Percentiles rank a stretch among this genome's conserved stretches.
phyloP scores from a whole-genome alignment of 2,329 filamentous ascomycete species.

The Colletotrichum sansevieriae region DNA sequence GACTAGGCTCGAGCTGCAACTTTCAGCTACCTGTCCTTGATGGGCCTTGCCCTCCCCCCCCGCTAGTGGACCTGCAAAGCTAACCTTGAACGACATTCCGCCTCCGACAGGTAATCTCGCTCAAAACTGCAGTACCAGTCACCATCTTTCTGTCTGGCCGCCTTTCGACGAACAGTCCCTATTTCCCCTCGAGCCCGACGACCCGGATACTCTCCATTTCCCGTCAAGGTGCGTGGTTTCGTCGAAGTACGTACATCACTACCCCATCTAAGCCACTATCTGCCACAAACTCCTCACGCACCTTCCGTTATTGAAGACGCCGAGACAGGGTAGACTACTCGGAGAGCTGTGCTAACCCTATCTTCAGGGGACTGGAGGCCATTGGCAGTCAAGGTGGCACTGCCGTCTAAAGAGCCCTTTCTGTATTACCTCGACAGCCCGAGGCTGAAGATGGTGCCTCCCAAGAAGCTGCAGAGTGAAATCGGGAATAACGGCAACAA shows the following conservation, averaged over 20 bases:
- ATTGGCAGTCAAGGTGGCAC: constrained; percentile 39
- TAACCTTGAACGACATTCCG: constrained; percentile 29
- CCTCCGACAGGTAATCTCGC: constrained; percentile 23
- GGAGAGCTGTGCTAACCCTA: constrained; percentile 26
- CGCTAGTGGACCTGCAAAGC: constrained; percentile 33
- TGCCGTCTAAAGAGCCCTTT: constrained; percentile 25
- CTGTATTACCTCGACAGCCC: constrained; percentile 35
- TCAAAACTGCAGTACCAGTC: constrained; percentile 20
- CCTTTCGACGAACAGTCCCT: constrained; percentile 26
- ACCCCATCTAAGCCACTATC: constrained; percentile 7
- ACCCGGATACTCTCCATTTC: constrained; percentile 34
- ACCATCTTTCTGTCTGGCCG: constrained; percentile 25
- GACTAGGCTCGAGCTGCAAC: constrained; percentile 17
- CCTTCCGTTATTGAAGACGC: not conserved
- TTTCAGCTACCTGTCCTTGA: constrained; percentile 39
- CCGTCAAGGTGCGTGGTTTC: constrained; percentile 36
- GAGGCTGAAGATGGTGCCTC: constrained; percentile 35
- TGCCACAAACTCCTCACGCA: not conserved
- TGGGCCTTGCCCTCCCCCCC: constrained; percentile 19
- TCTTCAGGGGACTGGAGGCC: constrained; percentile 29
- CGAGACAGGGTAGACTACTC: not conserved
- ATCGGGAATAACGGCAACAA: constrained; percentile 40
- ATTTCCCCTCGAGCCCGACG: constrained; percentile 23
- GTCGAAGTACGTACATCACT: constrained; percentile 5
- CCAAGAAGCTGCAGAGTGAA: constrained; percentile 39